Conservation (phyloP, 768 basidiomycete species). For the Mycena floridula region DNA sequence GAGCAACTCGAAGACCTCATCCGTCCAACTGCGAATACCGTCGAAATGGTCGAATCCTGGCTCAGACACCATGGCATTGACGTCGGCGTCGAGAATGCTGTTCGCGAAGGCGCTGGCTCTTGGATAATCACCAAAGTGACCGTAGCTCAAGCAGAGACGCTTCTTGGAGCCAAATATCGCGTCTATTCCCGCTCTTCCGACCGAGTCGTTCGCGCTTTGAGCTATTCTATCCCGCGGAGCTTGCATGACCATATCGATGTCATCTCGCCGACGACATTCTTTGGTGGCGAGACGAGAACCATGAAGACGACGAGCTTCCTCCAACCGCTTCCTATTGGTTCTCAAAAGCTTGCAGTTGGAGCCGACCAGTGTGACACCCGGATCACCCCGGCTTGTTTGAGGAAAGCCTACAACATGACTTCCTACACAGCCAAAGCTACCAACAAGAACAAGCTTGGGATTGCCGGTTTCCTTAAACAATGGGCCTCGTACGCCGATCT, state of each 20-base stretch:
- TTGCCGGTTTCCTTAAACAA: constrained; percentile 23
- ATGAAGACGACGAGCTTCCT: constrained; percentile 19
- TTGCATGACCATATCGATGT: constrained; percentile 39
- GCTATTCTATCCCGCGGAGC: constrained; percentile 38
- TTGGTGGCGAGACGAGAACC: constrained; percentile 32
- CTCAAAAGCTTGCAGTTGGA: not conserved
- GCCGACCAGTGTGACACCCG: constrained; percentile 21
- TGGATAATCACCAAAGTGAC: constrained; percentile 41
- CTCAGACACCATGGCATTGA: constrained; percentile 34
- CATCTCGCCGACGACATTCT: constrained; percentile 41
- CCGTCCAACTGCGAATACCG: constrained; percentile 29
- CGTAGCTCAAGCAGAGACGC: constrained; percentile 35
- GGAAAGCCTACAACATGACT: constrained; percentile 26
- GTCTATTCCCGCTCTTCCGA: constrained; percentile 26
- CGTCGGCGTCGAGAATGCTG: constrained; percentile 18
- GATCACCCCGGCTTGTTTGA: constrained; percentile 26
- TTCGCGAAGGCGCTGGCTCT: constrained; percentile 36
- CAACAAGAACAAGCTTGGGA: constrained; percentile 24
- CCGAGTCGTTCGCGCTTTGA: constrained; percentile 33
- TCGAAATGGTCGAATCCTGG: constrained; percentile 37
- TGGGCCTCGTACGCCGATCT: constrained; percentile 27
- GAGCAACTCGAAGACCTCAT: constrained; percentile 38
- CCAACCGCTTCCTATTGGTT: not conserved
- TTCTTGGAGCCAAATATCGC: constrained; percentile 10
- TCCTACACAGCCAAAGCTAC: constrained; percentile 21